Evolutionary conservation across 441 rosid genomes (phyloP), one percentile per base, ranked within the genome.

Genomic region (Gossypium trilobum): DNA sequence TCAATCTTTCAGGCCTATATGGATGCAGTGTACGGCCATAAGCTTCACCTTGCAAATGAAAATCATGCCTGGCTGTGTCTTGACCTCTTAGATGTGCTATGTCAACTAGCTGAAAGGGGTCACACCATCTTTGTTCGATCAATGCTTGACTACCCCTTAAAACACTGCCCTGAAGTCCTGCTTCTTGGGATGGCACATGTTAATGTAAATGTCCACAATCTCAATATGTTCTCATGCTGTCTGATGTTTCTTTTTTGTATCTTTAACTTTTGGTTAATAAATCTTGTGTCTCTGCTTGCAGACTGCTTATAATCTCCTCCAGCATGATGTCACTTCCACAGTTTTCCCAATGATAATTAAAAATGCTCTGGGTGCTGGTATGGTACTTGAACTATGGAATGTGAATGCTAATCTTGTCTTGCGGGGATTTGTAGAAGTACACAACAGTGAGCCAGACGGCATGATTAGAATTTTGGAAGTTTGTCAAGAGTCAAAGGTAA

Each of bases 61-160:
- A 89, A 92, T 85, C 88, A 85, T 78, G 95, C 95, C 27, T 95
- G 99, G 99, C 75, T 89, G 77, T 91, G 97, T 78, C 89, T 95
- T 36, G 99, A 95, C 74, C 96, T 95, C 76, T 73, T 92, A 75
- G 90, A 88, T 70, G 89, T 91, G 76, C 85, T 95, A 62, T 91
- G 98, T 78, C 92, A 91, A 84, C 85, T 95, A 65, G 91, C 96
- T 70, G 98, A 95, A 85, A 86, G 85, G 78, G 99, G 99, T 67
- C 90, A 91, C 61, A 75, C 92, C 76, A 83, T 77, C 75, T 72
- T 79, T 75, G 88, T 92, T 75, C 88, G 83, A 59, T 75, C 82
- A 52, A 80, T 95, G 85, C 92, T 95, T 29, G 87, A 88, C 73
- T 86, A 87, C 81, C 99, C 99, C 73, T 92, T 95, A 39, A 82